Evolutionary conservation across 805 yeast species (phyloP), one percentile per base, ranked within the genome.

Genomic region (Metschnikowia lunata): DNA sequence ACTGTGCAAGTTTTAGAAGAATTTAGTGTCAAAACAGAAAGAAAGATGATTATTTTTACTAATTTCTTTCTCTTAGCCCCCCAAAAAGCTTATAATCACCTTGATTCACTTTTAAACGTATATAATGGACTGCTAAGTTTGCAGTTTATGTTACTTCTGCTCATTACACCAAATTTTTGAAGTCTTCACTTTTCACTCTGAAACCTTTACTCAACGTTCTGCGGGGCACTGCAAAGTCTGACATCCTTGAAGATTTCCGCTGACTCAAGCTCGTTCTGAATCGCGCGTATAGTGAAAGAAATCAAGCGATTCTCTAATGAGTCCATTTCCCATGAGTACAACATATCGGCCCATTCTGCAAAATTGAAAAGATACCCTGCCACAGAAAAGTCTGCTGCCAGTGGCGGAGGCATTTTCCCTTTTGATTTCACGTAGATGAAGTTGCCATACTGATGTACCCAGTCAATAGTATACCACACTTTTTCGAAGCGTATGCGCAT

Each of bases 401-500:
- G 31, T 29, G 31, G 31, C 6, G n/a, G n/a, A 6, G 42, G 36
- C 2, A 26, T 29, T n/a, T 30, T 33, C 6, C 30, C 11, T 10
- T 28, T 26, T 2, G 9, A 29, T 27, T 34, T 26, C 12, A 38
- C 42, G 32, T 34, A 35, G 12, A 43, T 35, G 33, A 38, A 43
- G 26, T 38, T 43, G 34, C 30, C 42, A 31, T 43, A 43, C 30
- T 43, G 46, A 23, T 32, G 36, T 9, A 43, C 46, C 46, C 46
- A 43, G 30, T 43, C 46, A 7, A 43, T 43, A 1, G 46, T 38
- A 23, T 43, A 43, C 46, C 46, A 43, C 11, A 38, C 46, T 31
- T 43, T 43, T 14, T 43, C 46, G 30, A 38, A 43, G 31, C 46
- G 14, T 4, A 27, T 43, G 7, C 46, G 42, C 46, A 43, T 43